Evolutionary conservation across 208 protist species (phyloP), one percentile per base, ranked within the genome.

Genomic region (Leishmania aethiopica): DNA sequence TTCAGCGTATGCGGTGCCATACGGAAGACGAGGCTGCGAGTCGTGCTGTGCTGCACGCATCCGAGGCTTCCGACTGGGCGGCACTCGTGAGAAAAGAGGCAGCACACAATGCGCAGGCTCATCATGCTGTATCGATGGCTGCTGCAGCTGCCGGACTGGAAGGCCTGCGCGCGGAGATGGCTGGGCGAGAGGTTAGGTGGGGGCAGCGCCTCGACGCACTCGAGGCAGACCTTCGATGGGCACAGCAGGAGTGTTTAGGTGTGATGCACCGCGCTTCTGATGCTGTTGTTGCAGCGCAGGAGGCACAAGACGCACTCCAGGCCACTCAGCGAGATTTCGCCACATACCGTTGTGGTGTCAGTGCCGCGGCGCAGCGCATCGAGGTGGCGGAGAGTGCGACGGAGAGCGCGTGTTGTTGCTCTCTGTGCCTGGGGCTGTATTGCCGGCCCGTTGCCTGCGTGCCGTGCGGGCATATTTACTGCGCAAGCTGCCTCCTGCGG

Each of bases 401-500:
- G 13, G 94, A 97, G 83, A 94, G 92, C 80, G 79, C 84, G 5
- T 97, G 91, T 78, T 89, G 87, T 72, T 98, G 95, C 57, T 73
- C 89, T 5, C 11, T 88, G 11, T 98, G 95, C 77, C 81, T 98
- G 28, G 77, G 91, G 83, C 86, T 96, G 35, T 89, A 92, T 25
- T 7, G 37, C 51, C 59, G 80, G 13, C 93, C 95, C 35, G 60
- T 93, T 25, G 92, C 92, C 6, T 98, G 93, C 73, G 90, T 89
- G 25, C 95, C 95, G n/a, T 98, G 95, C 73, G 95, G 95, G 17
- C 95, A 98, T 86, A 89, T 92, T 5, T 96, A 90, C 82, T 98
- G 95, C 76, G 78, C 89, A 32, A 22, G 11, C 17, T 98, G 95
- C 79, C 75, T 97, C 60, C 59, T 93, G 15, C 47, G 83, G 17